phyloP scores from a whole-genome alignment of 345 rosid species.

The Atalantia buxifolia region DNA sequence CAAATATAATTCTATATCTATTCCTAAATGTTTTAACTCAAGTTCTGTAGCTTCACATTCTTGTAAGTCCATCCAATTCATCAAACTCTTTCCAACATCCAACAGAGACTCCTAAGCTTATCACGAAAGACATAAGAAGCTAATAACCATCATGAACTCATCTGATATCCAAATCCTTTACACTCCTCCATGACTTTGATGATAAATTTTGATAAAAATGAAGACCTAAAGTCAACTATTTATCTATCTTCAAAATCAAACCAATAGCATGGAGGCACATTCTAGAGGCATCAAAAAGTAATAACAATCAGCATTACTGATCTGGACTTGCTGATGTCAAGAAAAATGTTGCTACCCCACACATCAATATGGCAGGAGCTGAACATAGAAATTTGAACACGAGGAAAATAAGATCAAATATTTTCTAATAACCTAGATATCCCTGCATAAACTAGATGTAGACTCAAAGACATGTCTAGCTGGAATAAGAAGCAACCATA shows the following conservation, averaged over 20 bases:
- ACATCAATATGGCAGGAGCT: not conserved
- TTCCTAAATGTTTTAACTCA: not conserved
- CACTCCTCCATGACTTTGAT: not conserved
- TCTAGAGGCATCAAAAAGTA: conserved; percentile 4
- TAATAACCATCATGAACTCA: not conserved
- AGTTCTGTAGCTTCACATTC: not conserved
- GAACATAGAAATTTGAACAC: not conserved
- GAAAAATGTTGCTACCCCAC: conserved; percentile 1
- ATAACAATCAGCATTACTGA: not conserved
- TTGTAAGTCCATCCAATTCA: not conserved
- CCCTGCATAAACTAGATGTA: not conserved
- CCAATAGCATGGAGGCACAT: not conserved
- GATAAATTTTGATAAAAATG: not conserved
- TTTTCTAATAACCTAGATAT: not conserved
- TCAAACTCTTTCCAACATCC: not conserved
- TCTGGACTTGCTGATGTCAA: not conserved
- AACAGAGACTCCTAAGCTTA: not conserved
- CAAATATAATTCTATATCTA: not conserved
- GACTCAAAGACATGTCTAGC: not conserved
- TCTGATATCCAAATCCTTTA: not conserved
- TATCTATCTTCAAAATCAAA: not conserved
- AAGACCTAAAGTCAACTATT: not conserved
- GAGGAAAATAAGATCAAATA: not conserved
- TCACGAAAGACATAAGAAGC: not conserved
- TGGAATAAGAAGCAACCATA: not conserved